phyloP scores from a whole-genome alignment of 2,329 filamentous ascomycete species.

The Talaromyces amestolkiae region DNA sequence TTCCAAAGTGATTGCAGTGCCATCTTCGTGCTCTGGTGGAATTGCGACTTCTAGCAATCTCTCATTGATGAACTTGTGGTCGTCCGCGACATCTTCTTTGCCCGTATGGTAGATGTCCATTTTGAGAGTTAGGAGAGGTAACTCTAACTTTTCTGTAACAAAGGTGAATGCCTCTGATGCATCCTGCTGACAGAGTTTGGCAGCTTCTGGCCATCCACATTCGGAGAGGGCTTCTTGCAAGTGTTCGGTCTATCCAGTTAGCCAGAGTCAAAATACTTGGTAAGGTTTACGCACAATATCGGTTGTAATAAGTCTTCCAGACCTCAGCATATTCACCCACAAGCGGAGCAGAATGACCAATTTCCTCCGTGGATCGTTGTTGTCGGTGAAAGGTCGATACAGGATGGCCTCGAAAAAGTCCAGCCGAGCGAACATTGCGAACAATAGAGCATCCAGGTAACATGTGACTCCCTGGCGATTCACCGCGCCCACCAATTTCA shows the following conservation, averaged over 20 bases:
- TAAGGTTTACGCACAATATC: slow-evolving; percentile 63
- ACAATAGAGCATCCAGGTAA: slow-evolving; percentile 85
- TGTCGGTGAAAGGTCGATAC: slow-evolving; percentile 71
- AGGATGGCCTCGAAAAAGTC: slow-evolving; percentile 92
- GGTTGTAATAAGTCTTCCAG: slow-evolving; percentile 77
- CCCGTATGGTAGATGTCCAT: slow-evolving; percentile 94
- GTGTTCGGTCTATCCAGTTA: slow-evolving; percentile 63
- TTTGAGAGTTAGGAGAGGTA: slow-evolving; percentile 84
- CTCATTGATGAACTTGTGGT: slow-evolving; percentile 94
- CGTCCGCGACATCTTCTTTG: slow-evolving; percentile 75
- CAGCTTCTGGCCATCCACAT: slow-evolving; percentile 86
- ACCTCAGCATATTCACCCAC: slow-evolving; percentile 90
- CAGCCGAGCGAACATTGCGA: slow-evolving; percentile 91
- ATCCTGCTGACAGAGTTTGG: slow-evolving; percentile 79
- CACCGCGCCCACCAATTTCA: slow-evolving; percentile 76
- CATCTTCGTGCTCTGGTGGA: slow-evolving; percentile 66
- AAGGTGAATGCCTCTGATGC: slow-evolving; percentile 94
- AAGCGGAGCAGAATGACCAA: slow-evolving; percentile 76
- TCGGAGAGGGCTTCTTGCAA: slow-evolving; percentile 78
- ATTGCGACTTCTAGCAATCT: slow-evolving; percentile 86
- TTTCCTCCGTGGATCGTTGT: slow-evolving; percentile 61
- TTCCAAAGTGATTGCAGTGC: slow-evolving; percentile 73
- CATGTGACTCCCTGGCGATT: slow-evolving; percentile 89
- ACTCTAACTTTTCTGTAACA: slow-evolving; percentile 82
- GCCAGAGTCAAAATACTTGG: neutral